Conservation (phyloP, 2,329 filamentous ascomycete species). For the Macrophomina tecta region DNA sequence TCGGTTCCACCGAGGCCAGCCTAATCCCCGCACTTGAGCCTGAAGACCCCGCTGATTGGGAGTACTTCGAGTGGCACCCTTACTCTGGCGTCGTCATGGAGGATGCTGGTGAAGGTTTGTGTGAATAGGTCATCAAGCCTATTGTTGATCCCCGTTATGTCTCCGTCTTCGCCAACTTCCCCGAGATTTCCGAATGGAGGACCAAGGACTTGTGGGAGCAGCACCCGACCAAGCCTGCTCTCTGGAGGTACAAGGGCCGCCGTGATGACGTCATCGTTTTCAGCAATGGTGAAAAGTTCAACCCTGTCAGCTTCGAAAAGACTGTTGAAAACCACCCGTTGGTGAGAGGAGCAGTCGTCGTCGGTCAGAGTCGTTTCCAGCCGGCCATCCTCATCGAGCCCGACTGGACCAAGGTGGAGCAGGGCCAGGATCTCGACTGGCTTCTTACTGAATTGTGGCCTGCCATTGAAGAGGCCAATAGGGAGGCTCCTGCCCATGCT, state of each 20-base stretch:
- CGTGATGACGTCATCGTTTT: conserved; percentile 35
- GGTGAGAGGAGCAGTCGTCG: conserved; percentile 40
- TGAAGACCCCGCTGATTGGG: conserved; percentile 33
- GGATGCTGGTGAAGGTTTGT: conserved; percentile 33
- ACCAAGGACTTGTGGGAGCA: conserved; percentile 33
- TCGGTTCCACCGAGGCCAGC: conserved; percentile 35
- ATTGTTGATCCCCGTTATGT: conserved; percentile 15
- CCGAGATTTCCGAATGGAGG: conserved; percentile 30
- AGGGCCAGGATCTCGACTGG: conserved; percentile 26
- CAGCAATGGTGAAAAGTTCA: conserved; percentile 33
- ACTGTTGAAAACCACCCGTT: conserved; percentile 34
- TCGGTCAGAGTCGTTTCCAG: conserved; percentile 39
- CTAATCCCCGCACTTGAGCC: conserved; percentile 34
- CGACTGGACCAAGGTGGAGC: conserved; percentile 21
- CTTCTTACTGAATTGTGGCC: conserved; percentile 55
- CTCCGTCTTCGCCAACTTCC: conserved; percentile 31
- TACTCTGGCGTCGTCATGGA: conserved; percentile 36
- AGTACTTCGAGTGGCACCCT: conserved; percentile 36
- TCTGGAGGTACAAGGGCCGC: conserved; percentile 34
- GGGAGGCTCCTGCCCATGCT: conserved; percentile 47
- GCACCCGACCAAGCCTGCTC: conserved; percentile 28
- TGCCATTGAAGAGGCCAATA: conserved; percentile 52
- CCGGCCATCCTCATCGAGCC: conserved; percentile 41
- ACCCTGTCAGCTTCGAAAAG: conserved; percentile 34
- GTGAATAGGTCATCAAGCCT: conserved; percentile 31